These are phyloP conservation scores for Tagetes patula DNA, from an alignment of 129 eudicot genomes.

Conservation along the genomic window DNA sequence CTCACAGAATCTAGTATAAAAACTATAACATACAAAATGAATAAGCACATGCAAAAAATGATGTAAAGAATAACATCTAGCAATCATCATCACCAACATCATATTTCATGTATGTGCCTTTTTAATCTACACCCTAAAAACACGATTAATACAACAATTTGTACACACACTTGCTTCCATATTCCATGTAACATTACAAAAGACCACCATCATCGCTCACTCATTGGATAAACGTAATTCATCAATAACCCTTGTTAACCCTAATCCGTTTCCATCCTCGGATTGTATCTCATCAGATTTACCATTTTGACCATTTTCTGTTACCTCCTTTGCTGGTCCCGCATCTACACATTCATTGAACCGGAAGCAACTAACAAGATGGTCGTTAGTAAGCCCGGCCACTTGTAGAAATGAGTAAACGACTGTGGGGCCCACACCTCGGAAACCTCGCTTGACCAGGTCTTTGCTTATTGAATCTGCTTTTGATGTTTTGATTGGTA, in stretches of 20 bases:
- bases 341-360: slow-evolving; percentile 58
- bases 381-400: slow-evolving; percentile 86
- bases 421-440: slow-evolving; percentile 92
- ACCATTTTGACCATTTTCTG: slow-evolving; percentile 39
- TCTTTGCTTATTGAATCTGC: slow-evolving; percentile 92
- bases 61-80: slow-evolving; percentile 34
- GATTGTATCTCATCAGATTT: slow-evolving; percentile 21
- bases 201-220: slow-evolving; percentile 16
- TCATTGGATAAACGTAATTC: slow-evolving; percentile 57
- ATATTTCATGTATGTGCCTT: background rate
- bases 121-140: slow-evolving; percentile 23
- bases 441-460: slow-evolving; percentile 75
- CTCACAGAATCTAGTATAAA: background rate
- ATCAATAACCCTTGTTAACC: slow-evolving; percentile 50
- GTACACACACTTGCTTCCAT: slow-evolving; percentile 33
- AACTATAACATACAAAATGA: background rate
- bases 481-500: slow-evolving; percentile 81
- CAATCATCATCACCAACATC: slow-evolving; percentile 17
- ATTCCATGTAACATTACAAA: background rate
- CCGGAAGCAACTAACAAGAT: slow-evolving; percentile 80
- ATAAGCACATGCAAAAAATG: slow-evolving; percentile 2
- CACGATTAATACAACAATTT: slow-evolving; percentile 39
- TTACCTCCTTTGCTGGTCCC: slow-evolving; percentile 34
- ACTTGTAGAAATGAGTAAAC: slow-evolving; percentile 90
- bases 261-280: slow-evolving; percentile 49